Conservation (phyloP, 2,329 filamentous ascomycete species). For the Aspergillus fumigatus region DNA sequence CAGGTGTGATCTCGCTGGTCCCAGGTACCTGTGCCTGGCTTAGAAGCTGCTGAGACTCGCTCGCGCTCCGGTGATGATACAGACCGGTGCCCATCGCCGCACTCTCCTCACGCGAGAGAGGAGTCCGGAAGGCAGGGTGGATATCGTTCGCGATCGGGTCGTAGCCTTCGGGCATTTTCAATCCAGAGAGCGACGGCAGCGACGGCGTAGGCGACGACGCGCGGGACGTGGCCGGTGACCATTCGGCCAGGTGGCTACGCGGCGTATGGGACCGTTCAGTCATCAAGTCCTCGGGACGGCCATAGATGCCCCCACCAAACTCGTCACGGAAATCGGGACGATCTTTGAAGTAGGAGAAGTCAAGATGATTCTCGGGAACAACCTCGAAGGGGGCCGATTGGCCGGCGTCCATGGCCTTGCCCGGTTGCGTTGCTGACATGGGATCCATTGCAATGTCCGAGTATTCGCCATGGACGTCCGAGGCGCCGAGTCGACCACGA, state of each 20-base stretch:
- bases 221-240: slow-evolving; percentile 37
- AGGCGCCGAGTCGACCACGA: slow-evolving; percentile 66
- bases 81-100: slow-evolving; percentile 18
- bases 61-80: slow-evolving; percentile 37
- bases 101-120: slow-evolving; percentile 24
- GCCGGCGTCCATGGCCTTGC: slow-evolving; percentile 42
- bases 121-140: slow-evolving; percentile 36
- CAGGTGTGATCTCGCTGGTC: slow-evolving; percentile 13
- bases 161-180: slow-evolving; percentile 24
- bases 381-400: slow-evolving; percentile 75
- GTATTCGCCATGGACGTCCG: slow-evolving; percentile 44
- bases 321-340: slow-evolving; percentile 82
- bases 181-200: slow-evolving; percentile 22
- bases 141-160: slow-evolving; percentile 21
- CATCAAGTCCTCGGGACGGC: slow-evolving; percentile 42
- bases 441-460: slow-evolving; percentile 75
- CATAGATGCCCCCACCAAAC: slow-evolving; percentile 66
- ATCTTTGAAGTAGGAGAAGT: slow-evolving; percentile 90
- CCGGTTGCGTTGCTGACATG: slow-evolving; percentile 62
- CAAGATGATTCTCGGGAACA: slow-evolving; percentile 78
- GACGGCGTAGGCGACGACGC: slow-evolving; percentile 39
- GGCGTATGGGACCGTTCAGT: slow-evolving; percentile 43
- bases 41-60: slow-evolving; percentile 34
- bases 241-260: slow-evolving; percentile 32
- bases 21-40: slow-evolving; percentile 32